phyloP scores from a whole-genome alignment of 169 alveolate genomes.

The Cryptosporidium viatorum region DNA sequence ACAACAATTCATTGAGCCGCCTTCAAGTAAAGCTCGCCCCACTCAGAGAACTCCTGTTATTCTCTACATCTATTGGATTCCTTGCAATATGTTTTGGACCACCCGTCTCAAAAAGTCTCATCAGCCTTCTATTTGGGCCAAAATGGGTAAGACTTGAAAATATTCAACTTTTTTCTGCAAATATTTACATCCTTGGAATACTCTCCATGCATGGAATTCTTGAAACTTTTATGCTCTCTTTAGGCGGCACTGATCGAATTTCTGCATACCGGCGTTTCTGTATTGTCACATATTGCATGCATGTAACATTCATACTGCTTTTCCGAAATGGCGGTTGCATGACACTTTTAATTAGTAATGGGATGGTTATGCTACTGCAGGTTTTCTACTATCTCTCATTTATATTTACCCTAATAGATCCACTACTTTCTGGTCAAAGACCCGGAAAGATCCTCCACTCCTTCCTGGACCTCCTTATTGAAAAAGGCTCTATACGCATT shows the following conservation, averaged over 20 bases:
- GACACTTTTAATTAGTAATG: background rate
- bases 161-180: background rate
- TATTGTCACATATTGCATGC: constrained; percentile 9
- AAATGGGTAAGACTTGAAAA: constrained; percentile 34
- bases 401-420: background rate
- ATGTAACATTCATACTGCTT: background rate
- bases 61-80: constrained; percentile 16
- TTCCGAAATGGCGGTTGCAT: constrained; percentile 21
- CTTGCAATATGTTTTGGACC: constrained; percentile 47
- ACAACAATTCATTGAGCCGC: background rate
- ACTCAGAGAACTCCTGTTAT: constrained; percentile 45
- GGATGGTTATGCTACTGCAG: background rate
- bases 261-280: constrained; percentile 26
- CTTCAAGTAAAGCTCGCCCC: constrained; percentile 11
- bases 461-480: background rate
- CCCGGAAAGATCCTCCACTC: background rate
- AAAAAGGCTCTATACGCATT: constrained; percentile 31
- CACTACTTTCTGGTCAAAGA: background rate
- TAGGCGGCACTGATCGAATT: background rate
- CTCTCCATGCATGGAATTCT: constrained; percentile 54
- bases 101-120: constrained; percentile 16
- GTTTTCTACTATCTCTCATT: constrained; percentile 11
- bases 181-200: constrained; percentile 13
- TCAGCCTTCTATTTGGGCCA: constrained; percentile 19
- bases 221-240: constrained; percentile 33